Conservation (phyloP, 2,329 filamentous ascomycete species). For the Sporothrix pallida region DNA sequence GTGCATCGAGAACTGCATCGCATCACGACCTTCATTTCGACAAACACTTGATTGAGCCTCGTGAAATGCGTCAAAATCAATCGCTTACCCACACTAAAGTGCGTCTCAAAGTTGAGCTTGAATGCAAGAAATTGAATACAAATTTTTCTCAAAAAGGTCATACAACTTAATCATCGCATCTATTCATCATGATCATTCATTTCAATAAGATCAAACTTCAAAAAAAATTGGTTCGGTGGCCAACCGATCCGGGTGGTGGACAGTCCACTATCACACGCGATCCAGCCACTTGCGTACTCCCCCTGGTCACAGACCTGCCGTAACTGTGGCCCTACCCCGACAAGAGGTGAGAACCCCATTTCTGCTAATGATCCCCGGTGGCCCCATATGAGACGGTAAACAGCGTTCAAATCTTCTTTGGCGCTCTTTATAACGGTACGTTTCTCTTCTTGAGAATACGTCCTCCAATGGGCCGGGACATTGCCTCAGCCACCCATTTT, state of each 20-base stretch:
- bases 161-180: too few species aligned
- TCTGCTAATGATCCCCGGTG: not conserved
- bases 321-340: too few species aligned
- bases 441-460: too few species aligned
- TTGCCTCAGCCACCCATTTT: not conserved
- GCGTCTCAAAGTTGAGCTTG: too few species aligned
- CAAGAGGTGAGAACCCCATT: not conserved
- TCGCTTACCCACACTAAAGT: too few species aligned
- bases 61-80: not conserved
- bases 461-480: not conserved
- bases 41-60: not conserved
- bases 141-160: too few species aligned
- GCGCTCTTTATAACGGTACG: not conserved
- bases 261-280: conserved; percentile 3
- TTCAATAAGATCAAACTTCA: not conserved
- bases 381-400: not conserved
- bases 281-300: not conserved
- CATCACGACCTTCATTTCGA: not conserved
- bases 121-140: too few species aligned
- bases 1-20: not conserved
- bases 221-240: conserved; percentile 8
- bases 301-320: not conserved
- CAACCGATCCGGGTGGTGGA: not conserved
- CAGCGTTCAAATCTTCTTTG: not conserved
- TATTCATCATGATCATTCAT: too few species aligned